Evolutionary conservation across 257 asterid genomes (phyloP).

Genomic region (Thymus mandschuricus): DNA sequence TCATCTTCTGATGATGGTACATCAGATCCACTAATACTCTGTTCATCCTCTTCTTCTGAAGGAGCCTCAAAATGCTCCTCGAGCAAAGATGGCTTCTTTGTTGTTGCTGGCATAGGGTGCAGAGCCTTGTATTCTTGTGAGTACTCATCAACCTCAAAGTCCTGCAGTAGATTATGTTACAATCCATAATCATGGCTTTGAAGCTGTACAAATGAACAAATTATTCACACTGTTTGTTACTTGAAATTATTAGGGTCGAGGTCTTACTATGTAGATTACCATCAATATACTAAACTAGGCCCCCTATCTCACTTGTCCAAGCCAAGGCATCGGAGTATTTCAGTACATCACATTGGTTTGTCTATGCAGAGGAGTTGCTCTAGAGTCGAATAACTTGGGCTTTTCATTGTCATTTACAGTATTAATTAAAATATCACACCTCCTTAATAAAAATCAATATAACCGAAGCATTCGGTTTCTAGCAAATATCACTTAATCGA

Average conservation of each 20-base stretch:
- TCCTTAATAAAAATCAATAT: neutral
- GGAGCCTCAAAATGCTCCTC: constrained; percentile 84
- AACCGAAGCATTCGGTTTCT: constrained; percentile 12
- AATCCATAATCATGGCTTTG: neutral
- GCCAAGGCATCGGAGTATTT: constrained; percentile 2
- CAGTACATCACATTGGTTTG: neutral
- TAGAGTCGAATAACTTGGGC: neutral
- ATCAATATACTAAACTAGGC: neutral
- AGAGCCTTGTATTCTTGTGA: constrained; percentile 70
- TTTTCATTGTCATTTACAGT: neutral
- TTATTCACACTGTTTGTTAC: neutral
- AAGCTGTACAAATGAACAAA: neutral
- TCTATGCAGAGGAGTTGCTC: neutral
- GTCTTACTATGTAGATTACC: neutral
- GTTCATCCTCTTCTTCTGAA: constrained; percentile 62
- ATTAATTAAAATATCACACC: neutral
- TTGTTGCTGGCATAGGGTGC: constrained; percentile 74
- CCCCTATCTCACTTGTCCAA: neutral
- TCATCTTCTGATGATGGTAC: constrained; percentile 63
- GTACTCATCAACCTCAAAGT: constrained; percentile 76
- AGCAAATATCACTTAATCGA: neutral
- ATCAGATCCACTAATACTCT: constrained; percentile 62
- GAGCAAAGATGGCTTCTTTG: constrained; percentile 64
- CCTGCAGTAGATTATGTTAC: constrained; percentile 50
- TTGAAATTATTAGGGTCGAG: neutral